Conservation (phyloP, 805 yeast genomes). For the Debaryomyces castellii region DNA sequence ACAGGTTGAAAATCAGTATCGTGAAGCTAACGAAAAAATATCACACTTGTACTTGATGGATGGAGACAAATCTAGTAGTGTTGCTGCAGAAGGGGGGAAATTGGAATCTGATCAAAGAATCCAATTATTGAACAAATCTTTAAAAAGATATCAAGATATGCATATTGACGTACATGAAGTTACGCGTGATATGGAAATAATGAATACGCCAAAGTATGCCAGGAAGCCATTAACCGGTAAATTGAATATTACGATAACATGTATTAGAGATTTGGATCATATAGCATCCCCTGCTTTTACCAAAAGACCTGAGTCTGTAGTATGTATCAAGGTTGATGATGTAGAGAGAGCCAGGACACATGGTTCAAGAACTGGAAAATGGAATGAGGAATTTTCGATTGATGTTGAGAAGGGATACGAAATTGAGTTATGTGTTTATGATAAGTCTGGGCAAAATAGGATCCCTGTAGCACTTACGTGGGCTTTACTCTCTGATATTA, state of each 20-base stretch:
- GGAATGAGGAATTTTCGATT: slow-evolving; percentile 80
- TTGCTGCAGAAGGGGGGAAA: slow-evolving; percentile 87
- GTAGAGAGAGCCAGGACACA: slow-evolving; percentile 76
- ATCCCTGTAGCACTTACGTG: slow-evolving; percentile 92
- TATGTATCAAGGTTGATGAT: slow-evolving; percentile 84
- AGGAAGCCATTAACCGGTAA: slow-evolving; percentile 84
- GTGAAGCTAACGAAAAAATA: slow-evolving; percentile 88
- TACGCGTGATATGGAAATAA: slow-evolving; percentile 61
- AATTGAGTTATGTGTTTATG: slow-evolving; percentile 84
- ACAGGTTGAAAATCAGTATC: slow-evolving; percentile 91
- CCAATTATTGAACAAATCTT: slow-evolving; percentile 75
- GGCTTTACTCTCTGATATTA: slow-evolving; percentile 86
- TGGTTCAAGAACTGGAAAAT: slow-evolving; percentile 71
- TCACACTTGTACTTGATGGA: slow-evolving; percentile 83
- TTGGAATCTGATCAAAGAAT: slow-evolving; percentile 83
- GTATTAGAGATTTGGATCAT: slow-evolving; percentile 89
- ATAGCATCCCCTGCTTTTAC: slow-evolving; percentile 79
- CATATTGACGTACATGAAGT: slow-evolving; percentile 71
- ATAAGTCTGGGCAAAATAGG: slow-evolving; percentile 61
- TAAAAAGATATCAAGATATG: slow-evolving; percentile 87
- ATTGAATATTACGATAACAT: slow-evolving; percentile 67
- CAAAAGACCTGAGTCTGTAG: slow-evolving; percentile 75
- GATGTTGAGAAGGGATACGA: slow-evolving; percentile 91
- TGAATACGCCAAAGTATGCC: slow-evolving; percentile 70
- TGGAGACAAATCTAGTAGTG: slow-evolving; percentile 82